Base-by-base conservation (phyloP, 164 flowering plant genomes). In the Saururus chinensis region DNA sequence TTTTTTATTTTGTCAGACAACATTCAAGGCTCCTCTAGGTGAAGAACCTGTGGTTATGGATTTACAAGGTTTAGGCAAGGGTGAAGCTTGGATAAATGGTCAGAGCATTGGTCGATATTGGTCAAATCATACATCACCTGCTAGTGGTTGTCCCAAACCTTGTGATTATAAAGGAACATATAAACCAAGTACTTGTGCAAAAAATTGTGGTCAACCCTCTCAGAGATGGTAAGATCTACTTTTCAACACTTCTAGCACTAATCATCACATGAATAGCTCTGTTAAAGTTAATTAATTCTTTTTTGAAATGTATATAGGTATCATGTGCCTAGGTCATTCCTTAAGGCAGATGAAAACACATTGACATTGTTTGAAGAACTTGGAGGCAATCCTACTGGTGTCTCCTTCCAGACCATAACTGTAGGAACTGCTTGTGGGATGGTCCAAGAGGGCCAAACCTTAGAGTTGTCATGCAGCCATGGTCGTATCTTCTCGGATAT, bases 151-250 rank as follows among this genome's bases (percentile, higher is more conserved):
- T 42, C 49, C 49, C 12, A 42, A 42, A 42, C 49, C 49, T 1
- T 88, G 98, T 60, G 88, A 91, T 56, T 91, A 86, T 26, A 80
- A 87, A 7, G 96, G 96, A 4, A 1, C 54, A 10, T 88, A 88
- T 42, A 13, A n/a, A 30, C 19, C 57, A 13, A 51, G 5, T 5
- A 85, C 78, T 54, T 91, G 93, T 56, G 48, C 49, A 0, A 55
- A 57, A 14, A 73, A 78, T 21, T 90, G 49, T 14, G 49, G 49
- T 10, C 49, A 9, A 14, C 49, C 49, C 17, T 42, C 49, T 42
- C 12, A 42, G 17, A 42, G 49, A 42, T 42, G 49, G 49, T 42
- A 42, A 1, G 12, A 10, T 42, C 49, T 10, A 10, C 1, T 9
- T 14, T 42, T 10, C 6, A 40, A 20, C 25, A 19, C 20, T 51